Base-by-base conservation (phyloP, 139 green algal genomes). In the Raphidocelis subcapitata region DNA sequence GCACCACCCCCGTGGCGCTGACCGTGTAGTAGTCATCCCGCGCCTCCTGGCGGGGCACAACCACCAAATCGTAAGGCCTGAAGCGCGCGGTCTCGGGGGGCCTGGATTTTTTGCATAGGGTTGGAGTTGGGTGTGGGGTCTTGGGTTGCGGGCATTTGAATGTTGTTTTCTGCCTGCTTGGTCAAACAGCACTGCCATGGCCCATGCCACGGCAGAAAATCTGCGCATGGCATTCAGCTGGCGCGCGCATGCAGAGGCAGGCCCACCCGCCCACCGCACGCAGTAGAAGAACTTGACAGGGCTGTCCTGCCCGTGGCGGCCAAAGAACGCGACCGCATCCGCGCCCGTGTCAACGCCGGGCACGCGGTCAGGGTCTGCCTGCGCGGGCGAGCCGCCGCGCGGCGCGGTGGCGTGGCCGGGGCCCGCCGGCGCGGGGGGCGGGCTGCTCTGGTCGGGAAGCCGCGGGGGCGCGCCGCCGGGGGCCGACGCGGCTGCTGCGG, bases 261-360 rank as follows among this genome's bases (percentile, higher is more conserved):
- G n/a, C n/a, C n/a, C n/a, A n/a, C n/a, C n/a, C n/a, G n/a, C n/a
- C 2, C 63, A 91, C 86, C 84, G 87, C 76, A 88, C 87, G 81
- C 90, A 95, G 82, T 92, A 92, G 74, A 95, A 93, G 74, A 95
- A 93, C 72, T 93, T 93, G n/a, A 93, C 79, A 31, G 83, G 49
- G 61, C 80, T 84, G 63, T 94, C 86, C 71, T 94, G 86, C 4
- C 89, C 89, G 66, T 89, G 89, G 47, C 86, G 86, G 20, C 80
- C 88, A 71, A 93, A 94, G 60, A 91, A 93, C 44, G 89, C 86
- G 31, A 93, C 74, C 51, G 93, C 83, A 76, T 93, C 83, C 55
- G 93, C 84, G 26, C 82, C 82, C 20, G 85, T 92, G 44, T 86
- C 63, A 20, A 93, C 85, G n/a, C 81, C 80, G 5, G 82, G 81